Base-by-base conservation (phyloP, 306 rosid species). In the Cucumis cinereus region DNA sequence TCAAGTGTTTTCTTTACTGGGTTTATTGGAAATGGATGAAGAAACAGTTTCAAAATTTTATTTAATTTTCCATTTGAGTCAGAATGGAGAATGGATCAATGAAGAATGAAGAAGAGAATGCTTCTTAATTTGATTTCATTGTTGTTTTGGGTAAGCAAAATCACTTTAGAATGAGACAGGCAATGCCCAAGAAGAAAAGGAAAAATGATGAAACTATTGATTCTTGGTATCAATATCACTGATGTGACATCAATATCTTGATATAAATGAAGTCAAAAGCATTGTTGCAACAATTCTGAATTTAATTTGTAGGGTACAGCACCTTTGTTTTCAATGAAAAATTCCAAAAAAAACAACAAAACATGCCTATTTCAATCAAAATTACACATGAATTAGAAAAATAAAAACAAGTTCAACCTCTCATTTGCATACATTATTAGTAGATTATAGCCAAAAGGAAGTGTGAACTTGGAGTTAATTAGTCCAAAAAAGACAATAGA, bases 41-140 rank as follows among this genome's bases (percentile, higher is more conserved):
- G 22, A 62, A 49, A 75, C 52, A 64, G 14, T 64, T 64, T 38
- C 47, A 86, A 81, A 74, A 73, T 84, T 85, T 81, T 75, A 64
- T 85, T 15, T 35, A 28, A 28, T 38, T 89, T 82, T 79, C 81
- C 73, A 43, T 73, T 53, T 80, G 83, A 86, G 73, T 83, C n/a
- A 26, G 63, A 26, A 73, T 38, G 52, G 19, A 76, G 75, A 80
- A 56, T 19, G 52, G 12, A 45, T 45, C 52, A 45, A 45, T 3
- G 15, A 60, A 35, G 23, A 62, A 35, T 35, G 45, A 62, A 59
- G 69, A 33, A 74, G 69, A 33, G 69, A 33, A 76, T 81, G 90
- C 84, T 85, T 82, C 86, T 83, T 85, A 81, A 70, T 68, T 14
- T 49, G 9, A 20, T 20, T 19, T 19, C 71, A 36, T 64, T 19